Evolutionary conservation across 768 basidiomycete genomes (phyloP), one percentile per base, ranked within the genome.

Genomic region (Rhizopogon roseolus): DNA sequence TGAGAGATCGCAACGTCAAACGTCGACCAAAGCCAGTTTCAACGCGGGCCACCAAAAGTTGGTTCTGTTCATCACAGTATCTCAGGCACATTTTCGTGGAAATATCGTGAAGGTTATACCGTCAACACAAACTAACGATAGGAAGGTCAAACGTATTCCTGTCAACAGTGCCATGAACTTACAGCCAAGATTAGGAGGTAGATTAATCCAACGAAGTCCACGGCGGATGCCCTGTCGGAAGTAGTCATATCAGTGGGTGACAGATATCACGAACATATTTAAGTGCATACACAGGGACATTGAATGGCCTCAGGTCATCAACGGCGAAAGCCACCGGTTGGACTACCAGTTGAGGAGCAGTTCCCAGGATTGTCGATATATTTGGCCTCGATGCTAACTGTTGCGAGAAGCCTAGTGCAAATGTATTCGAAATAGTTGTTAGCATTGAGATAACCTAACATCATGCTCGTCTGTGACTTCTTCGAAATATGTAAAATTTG

Each of bases 271-370:
- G 5, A 39, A 16, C 10, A 36, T 2, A 36, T 36, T 6, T 29
- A 32, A 68, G 17, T 17, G 56, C 80, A 14, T 68, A 85, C 81
- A 81, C 77, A 22, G 83, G 79, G 11, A 76, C 63, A 57, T 85
- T 75, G 53, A 86, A 87, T 0, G 86, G 82, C 16, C 73, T 66
- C 1, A 82, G 54, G 55, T 86, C 85, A 50, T 70, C 42, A 8
- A 81, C 44, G 1, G 65, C 74, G 57, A 77, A 86, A 34, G 62
- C 69, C 6, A 84, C 62, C 1, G 86, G 83, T 9, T 71, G 53
- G 2, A 74, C 64, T 29, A 86, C 63, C 4, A 80, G 74, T 50
- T 73, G 68, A 0, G 85, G 84, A 1, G 83, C 80, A 1, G 52
- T 70, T 32, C 62, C 55, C 25, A 84, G 65, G 25, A 87, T 57